A percentile compares a stretch with the other conserved stretches of the same genome.
Conservation (phyloP, 768 basidiomycete genomes). For the Mycena polygramma region DNA sequence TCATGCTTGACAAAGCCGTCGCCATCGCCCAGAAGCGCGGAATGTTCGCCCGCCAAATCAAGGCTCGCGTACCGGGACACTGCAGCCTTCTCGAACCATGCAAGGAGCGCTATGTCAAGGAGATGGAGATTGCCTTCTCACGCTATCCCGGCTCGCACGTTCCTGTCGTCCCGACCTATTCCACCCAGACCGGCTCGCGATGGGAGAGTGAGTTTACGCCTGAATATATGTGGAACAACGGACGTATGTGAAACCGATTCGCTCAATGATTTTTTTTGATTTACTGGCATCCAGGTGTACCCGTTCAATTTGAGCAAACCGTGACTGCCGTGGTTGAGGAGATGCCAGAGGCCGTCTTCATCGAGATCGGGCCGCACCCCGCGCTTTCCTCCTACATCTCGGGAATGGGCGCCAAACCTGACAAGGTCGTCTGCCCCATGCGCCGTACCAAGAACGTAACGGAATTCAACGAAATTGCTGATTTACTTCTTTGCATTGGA, state of each 20-base stretch:
- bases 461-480: slow-evolving; percentile 40
- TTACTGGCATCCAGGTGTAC: slow-evolving; percentile 19
- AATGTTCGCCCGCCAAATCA: slow-evolving; percentile 53
- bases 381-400: slow-evolving; percentile 51
- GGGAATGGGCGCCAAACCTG: slow-evolving; percentile 35
- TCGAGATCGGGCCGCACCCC: slow-evolving; percentile 58
- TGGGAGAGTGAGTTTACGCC: slow-evolving; percentile 43
- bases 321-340: slow-evolving; percentile 43
- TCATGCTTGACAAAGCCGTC: slow-evolving; percentile 47
- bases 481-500: slow-evolving; percentile 47
- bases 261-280: background rate
- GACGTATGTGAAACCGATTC: slow-evolving; percentile 36
- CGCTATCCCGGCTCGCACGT: slow-evolving; percentile 45
- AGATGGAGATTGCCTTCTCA: slow-evolving; percentile 49
- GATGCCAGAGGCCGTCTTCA: slow-evolving; percentile 44
- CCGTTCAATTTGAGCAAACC: slow-evolving; percentile 53
- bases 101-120: slow-evolving; percentile 41
- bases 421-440: slow-evolving; percentile 43
- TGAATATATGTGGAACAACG: slow-evolving; percentile 58
- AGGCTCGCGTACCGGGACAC: slow-evolving; percentile 55
- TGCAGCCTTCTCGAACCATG: slow-evolving; percentile 54
- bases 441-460: slow-evolving; percentile 42
- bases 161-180: slow-evolving; percentile 51
- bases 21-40: slow-evolving; percentile 43
- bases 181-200: slow-evolving; percentile 49